Evolutionary conservation across 2,329 filamentous ascomycete genomes (phyloP), one percentile per base, ranked within the genome.

Genomic region (Penicillium sp.): DNA sequence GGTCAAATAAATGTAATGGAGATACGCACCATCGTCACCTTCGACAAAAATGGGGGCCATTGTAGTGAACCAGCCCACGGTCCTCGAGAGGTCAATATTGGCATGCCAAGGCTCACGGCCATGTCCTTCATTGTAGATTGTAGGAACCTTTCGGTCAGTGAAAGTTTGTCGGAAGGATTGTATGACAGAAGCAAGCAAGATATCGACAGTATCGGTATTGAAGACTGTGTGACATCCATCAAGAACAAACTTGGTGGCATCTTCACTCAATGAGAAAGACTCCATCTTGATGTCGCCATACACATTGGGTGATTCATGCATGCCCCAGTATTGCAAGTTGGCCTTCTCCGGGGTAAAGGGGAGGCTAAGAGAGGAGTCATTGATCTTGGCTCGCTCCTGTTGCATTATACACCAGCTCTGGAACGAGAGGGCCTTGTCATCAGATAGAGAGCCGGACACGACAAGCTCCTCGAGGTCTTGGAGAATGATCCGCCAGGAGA

Each of bases 31-130:
- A 55, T 62, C 57, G 7, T 49, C 50, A 0, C 64, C 57, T 4
- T 64, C 54, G 3, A 75, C 62, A 45, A 70, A 67, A 4, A 79
- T 59, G 15, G 76, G 77, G 24, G 71, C 73, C 47, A 79, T 67
- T 31, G 77, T 76, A 0, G 77, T 79, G 48, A 79, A 80, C 78
- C 78, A 80, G 4, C 78, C 78, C 12, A 79, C 69, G 0, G 77
- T 80, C 24, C 72, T 63, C 0, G 76, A 76, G 4, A 79, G 68
- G 48, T 80, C 77, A 45, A 79, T 70, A 18, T 64, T 69, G 2
- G 69, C 44, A 51, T 76, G 69, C 67, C 76, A 79, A 0, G 74
- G 57, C 58, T 79, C 77, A 23, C 78, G 72, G 6, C 77, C 78
- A 51, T 80, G 77, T 1, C 77, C 76, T 63, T 81, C 78, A 42